Evolutionary conservation across 768 basidiomycete genomes (phyloP).

Genomic region (Russula sp.): DNA sequence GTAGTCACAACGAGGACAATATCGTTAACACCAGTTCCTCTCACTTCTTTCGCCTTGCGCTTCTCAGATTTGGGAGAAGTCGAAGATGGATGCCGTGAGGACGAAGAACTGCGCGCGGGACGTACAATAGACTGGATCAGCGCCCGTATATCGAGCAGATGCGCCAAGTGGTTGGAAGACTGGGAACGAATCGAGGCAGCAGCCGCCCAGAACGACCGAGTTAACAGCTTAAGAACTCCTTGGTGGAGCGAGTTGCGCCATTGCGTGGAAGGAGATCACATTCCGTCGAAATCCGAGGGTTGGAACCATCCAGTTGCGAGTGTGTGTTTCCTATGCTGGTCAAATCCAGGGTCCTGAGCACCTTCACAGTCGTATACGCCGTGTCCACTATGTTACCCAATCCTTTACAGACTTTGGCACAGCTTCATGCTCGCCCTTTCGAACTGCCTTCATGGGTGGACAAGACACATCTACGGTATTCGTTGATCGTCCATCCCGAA

Average conservation of each 20-base stretch:
- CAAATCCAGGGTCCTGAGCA: not conserved
- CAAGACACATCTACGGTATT: slow-evolving; percentile 63
- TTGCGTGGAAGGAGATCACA: slow-evolving; percentile 73
- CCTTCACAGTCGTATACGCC: slow-evolving; percentile 63
- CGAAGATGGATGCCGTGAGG: slow-evolving; percentile 71
- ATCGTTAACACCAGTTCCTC: slow-evolving; percentile 63
- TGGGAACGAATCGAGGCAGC: slow-evolving; percentile 47
- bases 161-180: slow-evolving; percentile 69
- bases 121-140: slow-evolving; percentile 87
- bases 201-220: slow-evolving; percentile 30
- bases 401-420: slow-evolving; percentile 73
- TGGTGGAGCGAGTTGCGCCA: slow-evolving; percentile 87
- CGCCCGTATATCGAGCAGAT: slow-evolving; percentile 60
- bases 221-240: slow-evolving; percentile 49
- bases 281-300: slow-evolving; percentile 67
- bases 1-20: slow-evolving; percentile 80
- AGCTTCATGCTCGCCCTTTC: slow-evolving; percentile 61
- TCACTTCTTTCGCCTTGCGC: slow-evolving; percentile 67
- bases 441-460: slow-evolving; percentile 85
- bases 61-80: slow-evolving; percentile 75
- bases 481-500: slow-evolving; percentile 71
- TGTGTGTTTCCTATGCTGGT: slow-evolving; percentile 39
- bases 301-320: slow-evolving; percentile 88
- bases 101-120: slow-evolving; percentile 73
- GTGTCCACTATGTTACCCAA: slow-evolving; percentile 81